Base-by-base conservation (phyloP, 2,329 filamentous ascomycete genomes). In the Albifimbria verrucaria region DNA sequence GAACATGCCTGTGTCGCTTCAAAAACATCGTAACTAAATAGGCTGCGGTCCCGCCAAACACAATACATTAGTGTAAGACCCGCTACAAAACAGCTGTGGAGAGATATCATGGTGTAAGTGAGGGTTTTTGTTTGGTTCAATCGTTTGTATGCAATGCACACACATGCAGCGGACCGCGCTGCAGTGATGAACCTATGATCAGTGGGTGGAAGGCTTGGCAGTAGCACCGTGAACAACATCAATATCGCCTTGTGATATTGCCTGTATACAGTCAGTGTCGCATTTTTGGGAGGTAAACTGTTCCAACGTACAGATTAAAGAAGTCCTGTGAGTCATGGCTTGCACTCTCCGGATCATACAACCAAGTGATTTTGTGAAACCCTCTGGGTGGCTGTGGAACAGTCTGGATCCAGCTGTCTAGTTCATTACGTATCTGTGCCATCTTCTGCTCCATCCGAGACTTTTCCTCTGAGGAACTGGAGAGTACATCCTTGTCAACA, bases 31-130 rank as follows among this genome's bases (percentile, higher is more conserved):
- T 60, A 63, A 0, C 57, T 57, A 36, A 63, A 64, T 21, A 65
- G 55, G 0, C 51, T 41, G 1, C 50, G 49, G 42, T 62, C 57
- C 9, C 61, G 48, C 65, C 64, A 67, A 3, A 66, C 44, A 45
- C 64, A 66, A 55, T 66, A 67, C 3, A 66, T 56, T 0, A 66
- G 51, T 0, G 63, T 67, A 23, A 67, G 52, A 0, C 64, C 65
- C 1, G 63, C 65, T 1, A 67, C 58, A 44, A 68, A 68, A 42
- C 62, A 65, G 10, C 59, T 62, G 51, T 68, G 66, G 12, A 68
- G 56, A 0, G 65, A 63, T 36, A 59, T 61, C 55, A 66, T 61
- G 12, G 65, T 66, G 54, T 65, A 67, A 46, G 59, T 64, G 7
- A 68, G 57, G 2, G 64, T 65, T 39, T 59, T 62, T 36, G 63